phyloP scores from a whole-genome alignment of 2,329 filamentous ascomycete species.

The Gaeumannomyces tritici region DNA sequence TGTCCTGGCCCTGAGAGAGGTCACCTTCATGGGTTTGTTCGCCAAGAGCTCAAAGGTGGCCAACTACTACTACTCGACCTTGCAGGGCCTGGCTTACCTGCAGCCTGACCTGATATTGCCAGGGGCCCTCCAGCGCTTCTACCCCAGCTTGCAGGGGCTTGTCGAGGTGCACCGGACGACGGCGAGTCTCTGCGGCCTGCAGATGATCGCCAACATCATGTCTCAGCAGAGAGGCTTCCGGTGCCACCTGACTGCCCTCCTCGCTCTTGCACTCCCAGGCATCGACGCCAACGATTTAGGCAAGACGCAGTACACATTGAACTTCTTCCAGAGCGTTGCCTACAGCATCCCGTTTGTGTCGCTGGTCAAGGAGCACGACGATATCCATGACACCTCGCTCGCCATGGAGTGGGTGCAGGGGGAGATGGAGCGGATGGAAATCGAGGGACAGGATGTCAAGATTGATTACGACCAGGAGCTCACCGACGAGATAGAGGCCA shows the following conservation, averaged over 20 bases:
- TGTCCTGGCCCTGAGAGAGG: constrained; percentile 79
- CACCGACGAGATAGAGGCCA: constrained; percentile 75
- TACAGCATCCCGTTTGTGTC: constrained; percentile 93
- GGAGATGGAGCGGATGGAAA: constrained; percentile 90
- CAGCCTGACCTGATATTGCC: constrained; percentile 89
- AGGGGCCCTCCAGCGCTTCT: constrained; percentile 89
- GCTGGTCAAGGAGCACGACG: constrained; percentile 57
- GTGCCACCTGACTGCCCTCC: constrained; percentile 86
- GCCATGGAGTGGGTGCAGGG: constrained; percentile 90
- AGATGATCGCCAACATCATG: constrained; percentile 88
- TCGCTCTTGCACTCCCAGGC: constrained; percentile 87
- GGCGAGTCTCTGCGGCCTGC: constrained; percentile 82
- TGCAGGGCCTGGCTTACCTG: constrained; percentile 82
- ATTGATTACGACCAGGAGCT: constrained; percentile 79
- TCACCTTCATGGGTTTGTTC: constrained; percentile 97
- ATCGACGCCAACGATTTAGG: constrained; percentile 97
- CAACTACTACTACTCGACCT: constrained; percentile 80
- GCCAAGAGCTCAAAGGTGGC: constrained; percentile 89
- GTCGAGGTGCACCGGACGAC: constrained; percentile 96
- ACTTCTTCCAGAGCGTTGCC: constrained; percentile 90
- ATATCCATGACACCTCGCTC: constrained; percentile 62
- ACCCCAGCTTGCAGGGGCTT: constrained; percentile 89
- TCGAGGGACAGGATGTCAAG: constrained; percentile 73
- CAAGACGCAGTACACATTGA: constrained; percentile 89
- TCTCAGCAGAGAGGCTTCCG: constrained; percentile 90